phyloP scores from a whole-genome alignment of 495 filamentous ascomycete genomes.

The Darksidea phi region DNA sequence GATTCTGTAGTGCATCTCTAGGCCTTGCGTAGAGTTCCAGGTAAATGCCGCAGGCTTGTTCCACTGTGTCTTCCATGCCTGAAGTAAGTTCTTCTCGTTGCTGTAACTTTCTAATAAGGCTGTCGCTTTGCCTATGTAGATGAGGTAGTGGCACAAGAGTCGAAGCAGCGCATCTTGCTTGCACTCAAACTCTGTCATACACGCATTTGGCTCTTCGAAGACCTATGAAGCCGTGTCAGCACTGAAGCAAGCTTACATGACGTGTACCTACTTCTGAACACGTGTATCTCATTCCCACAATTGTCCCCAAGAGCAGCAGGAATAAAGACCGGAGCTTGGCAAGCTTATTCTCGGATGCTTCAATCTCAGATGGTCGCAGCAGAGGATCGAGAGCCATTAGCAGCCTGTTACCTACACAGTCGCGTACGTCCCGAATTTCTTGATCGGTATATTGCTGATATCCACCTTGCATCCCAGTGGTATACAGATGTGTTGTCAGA shows the following conservation, averaged over 20 bases:
- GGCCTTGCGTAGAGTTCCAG: slow-evolving; percentile 15
- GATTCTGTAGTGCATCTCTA: slow-evolving; percentile 29
- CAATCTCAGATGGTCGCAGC: slow-evolving; percentile 16
- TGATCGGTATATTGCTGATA: slow-evolving; percentile 22
- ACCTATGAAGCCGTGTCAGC: neutral
- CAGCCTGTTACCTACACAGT: slow-evolving; percentile 19
- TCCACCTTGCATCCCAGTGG: slow-evolving; percentile 16
- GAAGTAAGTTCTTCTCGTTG: slow-evolving; percentile 8
- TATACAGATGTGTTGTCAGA: slow-evolving; percentile 25
- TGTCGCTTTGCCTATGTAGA: slow-evolving; percentile 26
- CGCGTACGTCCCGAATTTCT: slow-evolving; percentile 21
- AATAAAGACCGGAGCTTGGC: slow-evolving; percentile 17
- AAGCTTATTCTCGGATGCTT: slow-evolving; percentile 18
- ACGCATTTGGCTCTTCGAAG: neutral
- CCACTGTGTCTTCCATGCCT: slow-evolving; percentile 19
- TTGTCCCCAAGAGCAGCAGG: slow-evolving; percentile 20
- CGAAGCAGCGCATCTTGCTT: slow-evolving; percentile 20
- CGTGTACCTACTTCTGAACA: slow-evolving; percentile 8
- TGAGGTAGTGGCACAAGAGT: slow-evolving; percentile 29
- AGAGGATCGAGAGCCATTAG: slow-evolving; percentile 6
- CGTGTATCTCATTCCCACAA: slow-evolving; percentile 24
- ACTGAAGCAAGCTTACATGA: neutral
- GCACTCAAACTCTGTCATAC: neutral
- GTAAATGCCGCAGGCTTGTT: slow-evolving; percentile 28
- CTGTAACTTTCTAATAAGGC: slow-evolving; percentile 12